Base-by-base conservation (phyloP, 768 basidiomycete genomes). In the Pulveroboletus sp. region DNA sequence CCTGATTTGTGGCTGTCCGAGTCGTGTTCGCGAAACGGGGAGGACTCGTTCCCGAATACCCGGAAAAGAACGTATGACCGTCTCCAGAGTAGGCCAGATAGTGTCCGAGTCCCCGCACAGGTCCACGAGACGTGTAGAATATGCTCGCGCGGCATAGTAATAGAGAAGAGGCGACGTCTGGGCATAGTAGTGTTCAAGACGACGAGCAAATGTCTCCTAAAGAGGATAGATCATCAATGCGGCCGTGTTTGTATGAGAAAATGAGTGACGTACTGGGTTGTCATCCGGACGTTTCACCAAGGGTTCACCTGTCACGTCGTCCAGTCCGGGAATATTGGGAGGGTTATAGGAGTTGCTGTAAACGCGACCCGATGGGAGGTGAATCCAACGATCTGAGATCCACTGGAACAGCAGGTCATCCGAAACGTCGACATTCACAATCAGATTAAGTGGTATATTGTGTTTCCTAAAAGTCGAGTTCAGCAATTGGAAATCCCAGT, bases 321-420 rank as follows among this genome's bases (percentile, higher is more conserved):
- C 93, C 41, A 77, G 71, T 1, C 93, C 91, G 7, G 81, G 72
- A 2, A 84, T 77, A 53, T 82, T 81, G 8, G 93, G 93, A 6
- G 78, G 84, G 64, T 94, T 94, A 66, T 90, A 92, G 8, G 82
- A 84, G 57, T 84, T 72, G 69, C 93, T 94, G 74, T 95, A 95
- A 8, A 87, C 83, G 17, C 93, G 80, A 17, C 92, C 92, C 0
- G 90, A 93, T 4, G 87, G 80, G 16, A 86, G 74, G 61, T 94
- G 92, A 16, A 94, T 76, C 85, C 84, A 93, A 25, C 92, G 85
- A 60, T 92, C 82, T 11, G 86, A 84, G 44, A 94, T 90, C 52
- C 93, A 85, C 47, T 78, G 72, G 25, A 94, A 72, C 57, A 94
- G 89, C 40, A 91, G 74, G 50, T 86, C 78, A 62, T 94, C 92